Percentiles rank a stretch among this genome's conserved stretches.
Evolutionary conservation across 139 green algal genomes (phyloP).

Genomic region (Volvox reticuliferus): DNA sequence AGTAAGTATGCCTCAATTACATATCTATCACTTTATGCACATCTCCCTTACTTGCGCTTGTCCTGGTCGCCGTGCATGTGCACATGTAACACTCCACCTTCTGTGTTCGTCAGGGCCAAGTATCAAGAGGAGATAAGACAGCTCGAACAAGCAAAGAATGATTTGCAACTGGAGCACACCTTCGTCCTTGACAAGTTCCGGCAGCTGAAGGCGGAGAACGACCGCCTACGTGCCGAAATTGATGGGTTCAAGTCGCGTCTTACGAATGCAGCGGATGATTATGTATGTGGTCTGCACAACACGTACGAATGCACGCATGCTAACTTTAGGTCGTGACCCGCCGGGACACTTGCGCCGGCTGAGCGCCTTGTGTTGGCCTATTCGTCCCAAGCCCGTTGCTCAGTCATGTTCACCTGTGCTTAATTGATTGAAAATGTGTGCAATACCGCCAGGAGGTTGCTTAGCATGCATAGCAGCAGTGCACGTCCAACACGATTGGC

Average conservation of each 20-base stretch:
- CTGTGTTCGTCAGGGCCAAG: slow-evolving; percentile 49
- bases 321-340: background rate
- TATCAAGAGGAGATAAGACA: slow-evolving; percentile 59
- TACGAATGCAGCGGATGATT: slow-evolving; percentile 71
- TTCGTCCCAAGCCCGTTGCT: too few species aligned
- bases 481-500: too few species aligned
- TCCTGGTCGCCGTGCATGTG: background rate
- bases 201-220: slow-evolving; percentile 68
- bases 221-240: slow-evolving; percentile 64
- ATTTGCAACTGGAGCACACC: slow-evolving; percentile 67
- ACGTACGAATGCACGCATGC: background rate
- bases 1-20: slow-evolving; percentile 41
- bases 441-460: too few species aligned
- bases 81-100: background rate
- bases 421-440: too few species aligned
- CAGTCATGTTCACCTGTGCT: too few species aligned
- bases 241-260: slow-evolving; percentile 58
- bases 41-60: background rate
- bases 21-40: background rate
- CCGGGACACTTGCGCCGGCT: background rate
- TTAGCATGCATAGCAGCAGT: too few species aligned
- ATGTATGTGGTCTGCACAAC: slow-evolving; percentile 55
- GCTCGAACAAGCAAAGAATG: slow-evolving; percentile 58
- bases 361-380: too few species aligned
- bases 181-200: slow-evolving; percentile 71